Evolutionary conservation across 2,329 filamentous ascomycete species (phyloP), one percentile per base, ranked within the genome.

Genomic region (Fusarium tjaetaba): DNA sequence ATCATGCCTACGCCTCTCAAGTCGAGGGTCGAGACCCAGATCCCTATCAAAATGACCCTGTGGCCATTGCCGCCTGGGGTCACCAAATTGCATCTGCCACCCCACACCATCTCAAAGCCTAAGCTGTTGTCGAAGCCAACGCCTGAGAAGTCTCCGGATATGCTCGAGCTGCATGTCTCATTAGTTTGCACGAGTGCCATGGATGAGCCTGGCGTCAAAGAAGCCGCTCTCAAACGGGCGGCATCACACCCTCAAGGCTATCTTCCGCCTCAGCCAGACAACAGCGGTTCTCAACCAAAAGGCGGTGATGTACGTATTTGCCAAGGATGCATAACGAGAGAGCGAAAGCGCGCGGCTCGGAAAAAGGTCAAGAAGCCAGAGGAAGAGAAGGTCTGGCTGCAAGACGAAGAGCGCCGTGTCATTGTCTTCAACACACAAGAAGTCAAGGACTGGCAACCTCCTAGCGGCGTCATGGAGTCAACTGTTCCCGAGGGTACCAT

Each of bases 271-370:
- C 68, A 75, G 20, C 86, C 88, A 34, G 89, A 91, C 26, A 92
- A 93, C 55, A 89, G 91, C 32, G 89, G 91, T 60, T 93, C 92
- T 61, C 92, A 95, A 4, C 87, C 94, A 61, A 95, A 97, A 76
- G 96, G 96, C 48, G 96, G 94, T n/a, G 94, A 97, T 76, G 94
- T 99, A 24, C 91, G 92, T 76, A 98, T 98, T 70, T 99, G 96
- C 82, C 83, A 87, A 32, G 94, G 94, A n/a, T 99, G 96, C 82
- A 96, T 98, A 78, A 92, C 92, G 63, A 90, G 96, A 73, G 96
- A 99, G 82, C 89, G 94, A 61, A 98, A 98, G 84, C 90, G 96
- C 58, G 95, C 95, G 15, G 94, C 93, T 4, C 88, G 96, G 56
- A 98, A 98, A 84, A 98, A 97, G 86, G 89, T 94, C 70, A 96